Conservation (phyloP, 768 basidiomycete species). For the Boletellus sp. region DNA sequence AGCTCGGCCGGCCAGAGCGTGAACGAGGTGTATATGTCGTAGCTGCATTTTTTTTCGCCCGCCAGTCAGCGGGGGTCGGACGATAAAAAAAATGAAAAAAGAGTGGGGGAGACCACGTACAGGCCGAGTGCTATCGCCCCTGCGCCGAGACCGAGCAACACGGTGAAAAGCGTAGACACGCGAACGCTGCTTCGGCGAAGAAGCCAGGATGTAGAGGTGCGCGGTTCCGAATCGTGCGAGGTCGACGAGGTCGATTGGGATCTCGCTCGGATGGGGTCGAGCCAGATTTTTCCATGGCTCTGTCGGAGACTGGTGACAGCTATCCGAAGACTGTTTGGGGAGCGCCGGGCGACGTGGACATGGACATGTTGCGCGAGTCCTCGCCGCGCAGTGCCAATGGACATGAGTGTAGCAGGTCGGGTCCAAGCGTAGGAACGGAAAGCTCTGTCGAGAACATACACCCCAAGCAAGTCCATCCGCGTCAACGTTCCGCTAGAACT, state of each 20-base stretch:
- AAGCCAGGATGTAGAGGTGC: slow-evolving; percentile 1
- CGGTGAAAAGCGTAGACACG: slow-evolving; percentile 39
- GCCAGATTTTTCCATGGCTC: not conserved
- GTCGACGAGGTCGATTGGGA: slow-evolving; percentile 11
- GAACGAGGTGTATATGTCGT: slow-evolving; percentile 53
- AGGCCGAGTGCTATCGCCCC: slow-evolving; percentile 43
- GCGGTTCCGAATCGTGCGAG: not conserved
- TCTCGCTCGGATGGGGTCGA: slow-evolving; percentile 1
- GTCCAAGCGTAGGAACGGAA: too few relatives aligned
- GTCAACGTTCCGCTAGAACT: not conserved
- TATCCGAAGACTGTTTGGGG: not conserved
- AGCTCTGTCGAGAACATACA: not conserved
- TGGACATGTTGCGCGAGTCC: slow-evolving; percentile 1
- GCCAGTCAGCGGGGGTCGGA: not conserved
- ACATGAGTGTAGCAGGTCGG: slow-evolving; percentile 1
- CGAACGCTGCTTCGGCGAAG: slow-evolving; percentile 22
- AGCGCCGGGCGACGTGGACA: not conserved
- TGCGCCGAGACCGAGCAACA: slow-evolving; percentile 35
- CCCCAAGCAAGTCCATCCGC: too few relatives aligned
- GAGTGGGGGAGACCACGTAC: slow-evolving; percentile 27
- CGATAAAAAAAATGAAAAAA: not conserved
- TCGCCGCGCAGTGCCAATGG: not conserved
- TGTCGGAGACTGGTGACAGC: not conserved
- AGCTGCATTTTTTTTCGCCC: slow-evolving; percentile 42
- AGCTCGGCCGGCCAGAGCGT: slow-evolving; percentile 67